phyloP scores from a whole-genome alignment of 805 yeast genomes.

The Hanseniaspora occidentalis region DNA sequence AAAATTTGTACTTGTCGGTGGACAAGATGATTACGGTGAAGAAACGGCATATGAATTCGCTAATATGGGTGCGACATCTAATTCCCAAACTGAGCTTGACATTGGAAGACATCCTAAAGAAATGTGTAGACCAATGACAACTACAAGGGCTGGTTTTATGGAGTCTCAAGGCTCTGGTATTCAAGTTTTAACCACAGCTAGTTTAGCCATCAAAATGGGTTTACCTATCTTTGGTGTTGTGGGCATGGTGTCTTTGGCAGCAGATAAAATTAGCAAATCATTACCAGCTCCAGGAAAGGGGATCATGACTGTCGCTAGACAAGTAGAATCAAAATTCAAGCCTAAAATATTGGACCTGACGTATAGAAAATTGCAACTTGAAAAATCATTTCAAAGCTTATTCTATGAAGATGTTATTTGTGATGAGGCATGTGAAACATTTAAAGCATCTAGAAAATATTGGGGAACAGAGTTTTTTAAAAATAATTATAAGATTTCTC shows the following conservation, averaged over 20 bases:
- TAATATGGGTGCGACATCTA: slow-evolving; percentile 85
- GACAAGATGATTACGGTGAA: slow-evolving; percentile 87
- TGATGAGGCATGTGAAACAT: slow-evolving; percentile 11
- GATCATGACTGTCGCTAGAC: slow-evolving; percentile 78
- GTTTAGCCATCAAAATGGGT: slow-evolving; percentile 78
- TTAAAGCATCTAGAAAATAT: slow-evolving; percentile 49
- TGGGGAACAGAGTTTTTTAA: slow-evolving; percentile 86
- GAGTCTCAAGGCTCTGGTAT: slow-evolving; percentile 91
- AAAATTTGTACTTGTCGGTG: slow-evolving; percentile 76
- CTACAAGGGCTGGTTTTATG: slow-evolving; percentile 82
- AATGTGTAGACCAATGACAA: slow-evolving; percentile 86
- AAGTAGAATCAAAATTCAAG: slow-evolving; percentile 26
- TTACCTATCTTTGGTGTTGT: slow-evolving; percentile 81
- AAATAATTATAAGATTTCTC: slow-evolving; percentile 79
- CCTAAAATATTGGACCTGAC: slow-evolving; percentile 7
- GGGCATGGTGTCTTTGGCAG: slow-evolving; percentile 74
- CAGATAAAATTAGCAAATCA: slow-evolving; percentile 83
- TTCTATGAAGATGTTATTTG: background rate
- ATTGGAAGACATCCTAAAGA: slow-evolving; percentile 83
- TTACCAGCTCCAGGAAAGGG: slow-evolving; percentile 95
- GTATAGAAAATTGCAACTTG: slow-evolving; percentile 11
- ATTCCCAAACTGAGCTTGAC: slow-evolving; percentile 54
- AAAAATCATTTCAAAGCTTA: background rate
- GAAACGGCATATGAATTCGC: slow-evolving; percentile 84
- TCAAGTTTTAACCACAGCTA: slow-evolving; percentile 77